Conservation (phyloP, 1,139 yeast genomes). For the Geotrichum restrictum region DNA sequence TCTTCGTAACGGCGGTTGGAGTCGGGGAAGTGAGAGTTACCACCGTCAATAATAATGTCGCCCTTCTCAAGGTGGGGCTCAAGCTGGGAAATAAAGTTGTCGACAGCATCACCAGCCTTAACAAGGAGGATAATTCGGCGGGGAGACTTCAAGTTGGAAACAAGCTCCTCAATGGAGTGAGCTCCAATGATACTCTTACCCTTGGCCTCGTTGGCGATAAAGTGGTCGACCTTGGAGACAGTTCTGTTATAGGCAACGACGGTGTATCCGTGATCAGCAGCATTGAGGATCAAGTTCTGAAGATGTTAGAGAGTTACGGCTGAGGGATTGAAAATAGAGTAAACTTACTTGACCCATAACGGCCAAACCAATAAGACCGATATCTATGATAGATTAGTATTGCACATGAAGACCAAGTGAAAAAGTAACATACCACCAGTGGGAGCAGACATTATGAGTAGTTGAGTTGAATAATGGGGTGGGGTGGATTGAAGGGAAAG, state of each 20-base stretch:
- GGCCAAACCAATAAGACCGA: slow-evolving; percentile 99
- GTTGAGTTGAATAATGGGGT: neutral
- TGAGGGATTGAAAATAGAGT: slow-evolving; percentile 21
- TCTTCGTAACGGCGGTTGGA: slow-evolving; percentile 94
- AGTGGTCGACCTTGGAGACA: slow-evolving; percentile 88
- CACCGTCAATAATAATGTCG: slow-evolving; percentile 98
- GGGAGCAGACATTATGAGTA: slow-evolving; percentile 20
- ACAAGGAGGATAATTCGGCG: slow-evolving; percentile 91
- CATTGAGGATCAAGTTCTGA: slow-evolving; percentile 83
- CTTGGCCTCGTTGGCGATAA: slow-evolving; percentile 91
- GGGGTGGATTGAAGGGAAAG: neutral
- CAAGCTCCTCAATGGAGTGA: slow-evolving; percentile 82
- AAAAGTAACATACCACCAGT: slow-evolving; percentile 23
- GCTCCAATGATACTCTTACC: slow-evolving; percentile 85
- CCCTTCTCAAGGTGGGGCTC: slow-evolving; percentile 91
- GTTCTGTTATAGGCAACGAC: slow-evolving; percentile 99
- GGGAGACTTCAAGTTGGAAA: slow-evolving; percentile 89
- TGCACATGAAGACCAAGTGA: neutral
- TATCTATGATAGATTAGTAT: slow-evolving; percentile 47
- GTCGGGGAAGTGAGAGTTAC: slow-evolving; percentile 99
- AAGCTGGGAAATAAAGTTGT: slow-evolving; percentile 81
- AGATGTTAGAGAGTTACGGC: neutral
- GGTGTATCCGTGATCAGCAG: slow-evolving; percentile 88
- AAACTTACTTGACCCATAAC: slow-evolving; percentile 80
- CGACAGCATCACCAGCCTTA: slow-evolving; percentile 96